These are phyloP conservation scores for Microdochium trichocladiopsis DNA, from an alignment of 2,329 filamentous ascomycete species.

Conservation along the genomic window DNA sequence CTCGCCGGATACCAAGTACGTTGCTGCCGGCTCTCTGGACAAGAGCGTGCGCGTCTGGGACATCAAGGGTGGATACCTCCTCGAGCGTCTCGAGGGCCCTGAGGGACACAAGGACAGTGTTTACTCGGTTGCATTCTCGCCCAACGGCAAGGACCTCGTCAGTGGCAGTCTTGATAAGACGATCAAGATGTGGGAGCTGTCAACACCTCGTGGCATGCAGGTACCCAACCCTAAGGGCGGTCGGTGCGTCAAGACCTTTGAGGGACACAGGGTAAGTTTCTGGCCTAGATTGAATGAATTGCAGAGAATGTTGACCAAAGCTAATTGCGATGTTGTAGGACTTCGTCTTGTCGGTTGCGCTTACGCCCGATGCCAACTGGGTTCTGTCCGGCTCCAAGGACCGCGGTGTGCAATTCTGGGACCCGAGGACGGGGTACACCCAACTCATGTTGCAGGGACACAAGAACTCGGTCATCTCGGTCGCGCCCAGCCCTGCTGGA, in stretches of 20 bases:
- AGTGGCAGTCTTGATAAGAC: slow-evolving; percentile 95
- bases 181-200: slow-evolving; percentile 98
- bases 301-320: background rate
- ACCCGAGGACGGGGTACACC: slow-evolving; percentile 84
- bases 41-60: slow-evolving; percentile 99
- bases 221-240: slow-evolving; percentile 71
- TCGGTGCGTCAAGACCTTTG: slow-evolving; percentile 93
- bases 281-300: background rate
- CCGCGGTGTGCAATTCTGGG: slow-evolving; percentile 97
- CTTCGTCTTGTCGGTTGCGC: slow-evolving; percentile 91
- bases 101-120: slow-evolving; percentile 96
- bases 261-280: slow-evolving; percentile 79
- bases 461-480: slow-evolving; percentile 97
- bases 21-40: slow-evolving; percentile 90
- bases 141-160: slow-evolving; percentile 86
- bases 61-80: slow-evolving; percentile 73
- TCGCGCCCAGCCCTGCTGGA: slow-evolving; percentile 85
- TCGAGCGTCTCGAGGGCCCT: slow-evolving; percentile 86
- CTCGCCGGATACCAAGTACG: slow-evolving; percentile 87
- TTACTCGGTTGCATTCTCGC: slow-evolving; percentile 93
- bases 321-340: slow-evolving; percentile 49
- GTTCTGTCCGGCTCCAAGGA: slow-evolving; percentile 97
- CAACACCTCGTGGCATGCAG: slow-evolving; percentile 60
- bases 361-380: slow-evolving; percentile 92
- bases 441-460: slow-evolving; percentile 98